These are phyloP conservation scores for Termitomyces sp. DNA, from an alignment of 768 basidiomycete species.

Conservation along the genomic window DNA sequence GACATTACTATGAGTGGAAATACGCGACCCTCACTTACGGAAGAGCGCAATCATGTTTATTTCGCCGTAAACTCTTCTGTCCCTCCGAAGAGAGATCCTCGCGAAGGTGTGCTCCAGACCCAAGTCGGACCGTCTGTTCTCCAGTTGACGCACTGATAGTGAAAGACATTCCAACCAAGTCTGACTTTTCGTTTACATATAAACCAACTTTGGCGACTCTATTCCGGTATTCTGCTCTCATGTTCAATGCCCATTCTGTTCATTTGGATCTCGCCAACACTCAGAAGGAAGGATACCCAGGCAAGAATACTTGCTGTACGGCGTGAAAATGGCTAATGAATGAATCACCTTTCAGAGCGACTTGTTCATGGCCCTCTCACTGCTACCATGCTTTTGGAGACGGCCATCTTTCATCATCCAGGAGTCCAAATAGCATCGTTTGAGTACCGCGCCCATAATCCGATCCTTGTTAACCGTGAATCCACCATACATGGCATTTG, in stretches of 20 bases:
- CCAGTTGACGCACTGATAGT: conserved; percentile 32
- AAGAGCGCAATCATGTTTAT: conserved; percentile 72
- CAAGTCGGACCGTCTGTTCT: neutral
- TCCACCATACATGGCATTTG: conserved; percentile 47
- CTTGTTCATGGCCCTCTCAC: conserved; percentile 86
- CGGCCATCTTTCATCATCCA: conserved; percentile 48
- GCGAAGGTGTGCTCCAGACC: conserved; percentile 38
- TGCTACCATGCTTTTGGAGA: conserved; percentile 74
- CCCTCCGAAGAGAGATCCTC: conserved; percentile 26
- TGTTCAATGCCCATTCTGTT: conserved; percentile 83
- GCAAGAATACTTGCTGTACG: conserved; percentile 10
- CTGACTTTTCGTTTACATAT: conserved; percentile 64
- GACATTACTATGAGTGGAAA: conserved; percentile 44
- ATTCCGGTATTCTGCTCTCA: conserved; percentile 85
- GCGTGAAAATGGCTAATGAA: neutral
- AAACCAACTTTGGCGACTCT: conserved; percentile 67
- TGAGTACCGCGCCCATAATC: conserved; percentile 69
- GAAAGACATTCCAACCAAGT: conserved; percentile 40
- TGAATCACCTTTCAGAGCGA: conserved; percentile 44
- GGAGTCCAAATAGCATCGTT: conserved; percentile 46
- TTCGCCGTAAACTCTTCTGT: conserved; percentile 27
- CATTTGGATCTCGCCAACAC: conserved; percentile 80
- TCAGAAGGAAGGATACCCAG: conserved; percentile 70
- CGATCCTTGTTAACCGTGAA: conserved; percentile 50
- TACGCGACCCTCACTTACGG: conserved; percentile 45